phyloP scores from a whole-genome alignment of 2,329 filamentous ascomycete species.

The Gnomoniopsis sp. region DNA sequence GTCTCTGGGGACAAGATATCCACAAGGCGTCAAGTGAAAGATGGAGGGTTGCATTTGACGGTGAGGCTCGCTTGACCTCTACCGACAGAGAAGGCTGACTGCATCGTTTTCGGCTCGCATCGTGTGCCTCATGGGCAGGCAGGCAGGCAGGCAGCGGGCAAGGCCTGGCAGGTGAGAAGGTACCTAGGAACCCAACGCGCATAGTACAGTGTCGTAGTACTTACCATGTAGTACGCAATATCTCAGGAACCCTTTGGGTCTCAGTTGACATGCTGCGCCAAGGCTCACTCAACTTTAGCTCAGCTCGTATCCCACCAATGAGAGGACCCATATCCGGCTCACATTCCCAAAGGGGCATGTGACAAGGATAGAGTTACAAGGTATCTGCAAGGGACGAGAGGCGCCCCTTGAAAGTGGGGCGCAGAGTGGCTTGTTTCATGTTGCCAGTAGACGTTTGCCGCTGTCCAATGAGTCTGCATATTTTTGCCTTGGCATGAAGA shows the following conservation, averaged over 20 bases:
- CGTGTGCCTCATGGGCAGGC: not conserved
- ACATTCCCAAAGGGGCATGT: not conserved
- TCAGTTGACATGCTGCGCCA: no score
- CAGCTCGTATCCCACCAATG: not conserved
- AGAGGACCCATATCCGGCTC: not conserved
- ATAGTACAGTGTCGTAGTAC: no score
- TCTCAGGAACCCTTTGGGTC: no score
- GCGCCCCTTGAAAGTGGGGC: not conserved
- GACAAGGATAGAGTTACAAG: not conserved
- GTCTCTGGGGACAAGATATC: not conserved
- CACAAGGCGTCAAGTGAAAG: not conserved
- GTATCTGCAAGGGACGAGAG: not conserved
- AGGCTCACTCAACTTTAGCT: no score
- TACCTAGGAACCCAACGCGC: not conserved
- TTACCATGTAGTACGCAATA: no score
- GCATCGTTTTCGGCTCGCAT: not conserved
- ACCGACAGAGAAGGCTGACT: not conserved
- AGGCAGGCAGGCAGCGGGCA: no score
- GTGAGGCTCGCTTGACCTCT: not conserved
- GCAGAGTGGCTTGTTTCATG: conserved; percentile 4
- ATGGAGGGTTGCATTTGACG: not conserved
- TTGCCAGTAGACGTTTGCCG: not conserved
- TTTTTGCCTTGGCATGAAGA: not conserved
- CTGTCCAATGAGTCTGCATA: not conserved
- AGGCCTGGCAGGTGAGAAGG: not conserved